Conservation (phyloP, 371 early-diverging fungal genomes). For the Gilbertella persicaria region DNA sequence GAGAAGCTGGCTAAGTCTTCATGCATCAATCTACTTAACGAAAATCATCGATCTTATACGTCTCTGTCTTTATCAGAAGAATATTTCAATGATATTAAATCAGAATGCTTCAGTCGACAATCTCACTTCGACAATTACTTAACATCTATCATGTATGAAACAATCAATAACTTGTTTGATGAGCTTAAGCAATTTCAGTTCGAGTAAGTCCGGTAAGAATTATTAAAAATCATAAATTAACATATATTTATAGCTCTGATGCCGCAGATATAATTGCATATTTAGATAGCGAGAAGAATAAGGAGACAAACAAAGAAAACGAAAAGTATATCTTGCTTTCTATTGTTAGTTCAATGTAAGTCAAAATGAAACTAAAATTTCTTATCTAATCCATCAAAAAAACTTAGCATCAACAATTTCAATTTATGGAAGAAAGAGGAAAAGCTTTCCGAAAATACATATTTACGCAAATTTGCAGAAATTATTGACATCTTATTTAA, state of each 20-base stretch:
- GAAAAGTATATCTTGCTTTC: conserved; percentile 17
- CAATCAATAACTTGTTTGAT: conserved; percentile 16
- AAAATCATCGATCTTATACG: conserved; percentile 3
- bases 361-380: conserved; percentile 10
- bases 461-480: conserved; percentile 12
- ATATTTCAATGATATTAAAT: conserved; percentile 13
- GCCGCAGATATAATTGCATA: conserved; percentile 4
- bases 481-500: conserved; percentile 10
- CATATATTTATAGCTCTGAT: conserved; percentile 12
- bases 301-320: conserved; percentile 12
- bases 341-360: conserved; percentile 19
- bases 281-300: conserved; percentile 14
- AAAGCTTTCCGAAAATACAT: conserved; percentile 12
- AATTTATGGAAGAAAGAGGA: conserved; percentile 18
- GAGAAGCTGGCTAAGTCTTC: conserved; percentile 13
- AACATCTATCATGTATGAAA: conserved; percentile 9
- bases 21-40: conserved; percentile 15
- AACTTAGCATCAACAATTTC: conserved; percentile 7
- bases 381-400: conserved; percentile 17
- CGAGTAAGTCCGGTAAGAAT: conserved; percentile 9
- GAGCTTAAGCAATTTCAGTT: conserved; percentile 17
- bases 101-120: conserved; percentile 5
- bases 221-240: conserved; percentile 3
- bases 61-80: conserved; percentile 11
- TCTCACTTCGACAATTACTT: conserved; percentile 10